Percentiles rank a stretch among this genome's conserved stretches.
phyloP scores from a whole-genome alignment of 306 rosid genomes.

The Quercus wislizeni region DNA sequence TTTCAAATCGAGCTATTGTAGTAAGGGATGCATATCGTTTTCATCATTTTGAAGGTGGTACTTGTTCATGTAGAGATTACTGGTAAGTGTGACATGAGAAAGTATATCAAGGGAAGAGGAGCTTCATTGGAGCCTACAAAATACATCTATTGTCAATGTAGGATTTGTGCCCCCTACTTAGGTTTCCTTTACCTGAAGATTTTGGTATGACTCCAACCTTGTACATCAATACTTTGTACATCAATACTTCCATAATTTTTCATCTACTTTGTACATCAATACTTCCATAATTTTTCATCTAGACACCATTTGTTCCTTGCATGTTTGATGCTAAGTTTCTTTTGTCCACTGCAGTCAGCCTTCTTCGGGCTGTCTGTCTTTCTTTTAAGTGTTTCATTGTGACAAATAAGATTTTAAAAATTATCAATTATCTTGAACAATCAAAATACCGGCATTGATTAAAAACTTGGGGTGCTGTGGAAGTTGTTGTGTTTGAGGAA shows the following conservation, averaged over 20 bases:
- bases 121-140: constrained; percentile 6
- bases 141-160: not conserved
- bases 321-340: not conserved
- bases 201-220: not conserved
- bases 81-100: constrained; percentile 42
- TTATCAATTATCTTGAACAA: too few relatives aligned
- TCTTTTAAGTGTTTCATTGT: too few relatives aligned
- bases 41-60: constrained; percentile 76
- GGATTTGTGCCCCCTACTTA: not conserved
- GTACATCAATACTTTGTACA: not conserved
- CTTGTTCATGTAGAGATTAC: constrained; percentile 78
- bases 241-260: not conserved
- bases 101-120: constrained; percentile 15
- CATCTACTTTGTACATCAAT: not conserved
- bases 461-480: too few relatives aligned
- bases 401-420: too few relatives aligned
- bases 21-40: constrained; percentile 83
- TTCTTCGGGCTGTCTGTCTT: not conserved
- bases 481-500: not conserved
- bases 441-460: too few relatives aligned
- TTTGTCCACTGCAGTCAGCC: not conserved
- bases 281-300: not conserved
- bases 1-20: constrained; percentile 52
- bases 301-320: not conserved
- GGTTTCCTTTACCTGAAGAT: not conserved